phyloP scores from a whole-genome alignment of 257 asterid genomes.

The Ballota nigra region DNA sequence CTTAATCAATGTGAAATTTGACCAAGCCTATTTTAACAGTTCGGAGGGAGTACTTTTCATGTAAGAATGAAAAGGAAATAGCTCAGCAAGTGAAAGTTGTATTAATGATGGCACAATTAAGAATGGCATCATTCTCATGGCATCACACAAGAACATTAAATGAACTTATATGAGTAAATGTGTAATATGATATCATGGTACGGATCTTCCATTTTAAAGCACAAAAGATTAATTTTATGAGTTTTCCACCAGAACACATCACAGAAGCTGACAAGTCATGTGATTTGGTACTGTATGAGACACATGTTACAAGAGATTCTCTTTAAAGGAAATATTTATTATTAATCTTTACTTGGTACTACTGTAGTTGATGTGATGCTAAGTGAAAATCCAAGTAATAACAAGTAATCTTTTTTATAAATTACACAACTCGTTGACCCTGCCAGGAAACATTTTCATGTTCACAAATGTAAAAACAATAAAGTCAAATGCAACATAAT shows the following conservation, averaged over 20 bases:
- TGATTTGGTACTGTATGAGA: neutral
- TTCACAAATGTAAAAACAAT: neutral
- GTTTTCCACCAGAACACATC: neutral
- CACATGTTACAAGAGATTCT: neutral
- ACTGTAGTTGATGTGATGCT: neutral
- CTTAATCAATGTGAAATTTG: too few species aligned
- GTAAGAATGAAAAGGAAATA: neutral
- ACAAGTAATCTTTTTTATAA: neutral
- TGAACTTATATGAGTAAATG: neutral
- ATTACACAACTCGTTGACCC: neutral
- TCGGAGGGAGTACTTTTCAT: too few species aligned
- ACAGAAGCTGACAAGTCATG: neutral
- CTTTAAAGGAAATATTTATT: slow-evolving; percentile 1
- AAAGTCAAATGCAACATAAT: neutral
- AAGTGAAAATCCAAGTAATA: neutral
- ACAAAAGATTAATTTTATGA: neutral
- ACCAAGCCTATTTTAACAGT: too few species aligned
- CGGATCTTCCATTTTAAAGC: neutral
- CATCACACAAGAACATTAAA: neutral
- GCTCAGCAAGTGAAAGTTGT: neutral
- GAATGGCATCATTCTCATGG: neutral
- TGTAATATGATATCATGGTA: neutral
- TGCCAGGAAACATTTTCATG: slow-evolving; percentile 7
- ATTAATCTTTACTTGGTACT: neutral
- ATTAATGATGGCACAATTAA: neutral